Conservation (phyloP, 1,284 basidiomycete species). For the Irpex lacteus region DNA sequence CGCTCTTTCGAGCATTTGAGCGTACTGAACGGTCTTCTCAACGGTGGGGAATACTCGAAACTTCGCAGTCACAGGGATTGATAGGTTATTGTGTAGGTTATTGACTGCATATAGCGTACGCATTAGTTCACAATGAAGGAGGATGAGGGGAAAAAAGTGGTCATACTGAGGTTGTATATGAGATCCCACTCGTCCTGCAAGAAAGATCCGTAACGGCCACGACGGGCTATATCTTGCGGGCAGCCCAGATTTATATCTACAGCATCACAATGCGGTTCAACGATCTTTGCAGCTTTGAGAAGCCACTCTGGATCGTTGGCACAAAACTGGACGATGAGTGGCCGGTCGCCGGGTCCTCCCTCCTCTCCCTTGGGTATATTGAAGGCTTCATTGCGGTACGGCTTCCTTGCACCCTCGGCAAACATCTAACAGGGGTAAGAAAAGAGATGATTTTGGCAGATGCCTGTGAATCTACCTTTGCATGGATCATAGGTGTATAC, state of each 20-base stretch:
- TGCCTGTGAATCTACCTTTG: slow-evolving; percentile 50
- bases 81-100: slow-evolving; percentile 79
- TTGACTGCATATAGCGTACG: slow-evolving; percentile 54
- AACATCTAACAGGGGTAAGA: slow-evolving; percentile 52
- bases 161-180: slow-evolving; percentile 62
- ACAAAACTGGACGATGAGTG: slow-evolving; percentile 93
- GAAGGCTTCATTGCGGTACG: slow-evolving; percentile 65
- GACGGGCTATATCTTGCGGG: slow-evolving; percentile 91
- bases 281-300: slow-evolving; percentile 69
- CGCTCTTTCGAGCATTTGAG: slow-evolving; percentile 90
- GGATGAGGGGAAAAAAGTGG: background rate
- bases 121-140: background rate
- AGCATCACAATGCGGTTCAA: slow-evolving; percentile 83
- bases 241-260: slow-evolving; percentile 96
- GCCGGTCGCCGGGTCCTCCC: slow-evolving; percentile 70
- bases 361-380: slow-evolving; percentile 68
- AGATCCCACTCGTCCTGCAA: slow-evolving; percentile 95
- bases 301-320: slow-evolving; percentile 85
- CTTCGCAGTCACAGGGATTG: slow-evolving; percentile 93
- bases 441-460: too few relatives aligned
- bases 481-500: slow-evolving; percentile 98
- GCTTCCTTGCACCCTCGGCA: slow-evolving; percentile 47
- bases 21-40: slow-evolving; percentile 90
- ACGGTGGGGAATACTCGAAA: slow-evolving; percentile 88
- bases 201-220: slow-evolving; percentile 88